These are phyloP conservation scores for Inosperma sp. DNA, from an alignment of 768 basidiomycete genomes.

Conservation along the genomic window DNA sequence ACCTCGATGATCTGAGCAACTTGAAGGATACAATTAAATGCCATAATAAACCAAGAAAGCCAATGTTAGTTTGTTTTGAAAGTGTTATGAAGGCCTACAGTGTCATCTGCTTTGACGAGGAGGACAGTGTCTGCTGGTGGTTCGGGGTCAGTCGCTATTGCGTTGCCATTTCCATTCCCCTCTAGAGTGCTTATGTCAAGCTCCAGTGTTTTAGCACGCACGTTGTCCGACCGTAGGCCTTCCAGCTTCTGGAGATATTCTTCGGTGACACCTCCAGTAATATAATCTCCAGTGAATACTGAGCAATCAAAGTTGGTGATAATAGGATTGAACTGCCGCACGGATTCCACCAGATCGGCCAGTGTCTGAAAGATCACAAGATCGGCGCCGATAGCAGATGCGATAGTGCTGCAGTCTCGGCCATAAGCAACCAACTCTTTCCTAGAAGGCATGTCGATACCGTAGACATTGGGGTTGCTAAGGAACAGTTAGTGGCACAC, in stretches of 20 bases:
- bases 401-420: constrained; percentile 67
- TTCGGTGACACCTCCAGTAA: constrained; percentile 89
- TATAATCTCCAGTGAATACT: constrained; percentile 95
- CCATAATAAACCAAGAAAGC: background rate
- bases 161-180: constrained; percentile 32
- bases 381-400: constrained; percentile 85
- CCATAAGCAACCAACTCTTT: constrained; percentile 85
- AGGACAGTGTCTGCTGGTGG: constrained; percentile 32
- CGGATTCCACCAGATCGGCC: constrained; percentile 79
- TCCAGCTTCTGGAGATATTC: constrained; percentile 75
- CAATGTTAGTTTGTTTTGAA: constrained; percentile 38
- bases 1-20: background rate
- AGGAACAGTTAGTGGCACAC: constrained; percentile 1
- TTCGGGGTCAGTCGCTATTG: constrained; percentile 16
- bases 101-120: constrained; percentile 62
- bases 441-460: constrained; percentile 99
- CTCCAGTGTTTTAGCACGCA: constrained; percentile 49
- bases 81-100: constrained; percentile 74
- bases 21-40: background rate
- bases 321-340: constrained; percentile 74
- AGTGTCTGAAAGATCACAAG: constrained; percentile 94
- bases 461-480: constrained; percentile 92
- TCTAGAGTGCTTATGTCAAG: constrained; percentile 32
- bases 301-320: constrained; percentile 90
- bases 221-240: constrained; percentile 74